These are phyloP conservation scores for Cryptococcus sp. DNA, from an alignment of 1,284 basidiomycete genomes.

Conservation along the genomic window DNA sequence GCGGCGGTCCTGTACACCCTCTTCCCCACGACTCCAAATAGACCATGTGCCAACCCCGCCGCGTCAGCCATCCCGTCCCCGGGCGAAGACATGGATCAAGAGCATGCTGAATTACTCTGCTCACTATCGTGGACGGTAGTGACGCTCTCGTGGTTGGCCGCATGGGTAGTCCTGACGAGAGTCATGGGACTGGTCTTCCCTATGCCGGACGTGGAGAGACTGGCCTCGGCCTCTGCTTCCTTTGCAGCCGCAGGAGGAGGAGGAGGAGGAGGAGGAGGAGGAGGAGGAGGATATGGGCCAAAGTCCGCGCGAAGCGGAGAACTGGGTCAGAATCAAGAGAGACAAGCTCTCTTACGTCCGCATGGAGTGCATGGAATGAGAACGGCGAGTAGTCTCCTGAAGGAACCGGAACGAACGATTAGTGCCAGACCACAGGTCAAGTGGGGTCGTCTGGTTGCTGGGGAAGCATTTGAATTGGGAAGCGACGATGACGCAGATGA, in stretches of 20 bases:
- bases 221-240: neutral
- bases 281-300: neutral
- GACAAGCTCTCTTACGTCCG: neutral
- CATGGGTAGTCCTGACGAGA: slow-evolving; percentile 35
- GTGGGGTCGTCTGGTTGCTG: slow-evolving; percentile 39
- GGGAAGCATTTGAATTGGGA: slow-evolving; percentile 45
- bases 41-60: slow-evolving; percentile 37
- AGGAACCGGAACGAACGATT: neutral
- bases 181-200: slow-evolving; percentile 41
- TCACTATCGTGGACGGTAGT: slow-evolving; percentile 25
- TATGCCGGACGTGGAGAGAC: slow-evolving; percentile 26
- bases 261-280: neutral
- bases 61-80: slow-evolving; percentile 22
- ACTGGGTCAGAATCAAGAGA: neutral
- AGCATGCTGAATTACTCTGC: slow-evolving; percentile 22
- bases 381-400: neutral
- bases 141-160: slow-evolving; percentile 31
- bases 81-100: slow-evolving; percentile 16
- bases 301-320: neutral
- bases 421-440: slow-evolving; percentile 25
- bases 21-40: slow-evolving; percentile 34
- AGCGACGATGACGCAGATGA: slow-evolving; percentile 32
- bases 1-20: slow-evolving; percentile 40
- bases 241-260: neutral
- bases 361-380: neutral